A percentile compares a stretch with the other conserved stretches of the same genome.
Conservation (phyloP, 192 early-diverging fungal genomes). For the Geranomyces michiganensis region DNA sequence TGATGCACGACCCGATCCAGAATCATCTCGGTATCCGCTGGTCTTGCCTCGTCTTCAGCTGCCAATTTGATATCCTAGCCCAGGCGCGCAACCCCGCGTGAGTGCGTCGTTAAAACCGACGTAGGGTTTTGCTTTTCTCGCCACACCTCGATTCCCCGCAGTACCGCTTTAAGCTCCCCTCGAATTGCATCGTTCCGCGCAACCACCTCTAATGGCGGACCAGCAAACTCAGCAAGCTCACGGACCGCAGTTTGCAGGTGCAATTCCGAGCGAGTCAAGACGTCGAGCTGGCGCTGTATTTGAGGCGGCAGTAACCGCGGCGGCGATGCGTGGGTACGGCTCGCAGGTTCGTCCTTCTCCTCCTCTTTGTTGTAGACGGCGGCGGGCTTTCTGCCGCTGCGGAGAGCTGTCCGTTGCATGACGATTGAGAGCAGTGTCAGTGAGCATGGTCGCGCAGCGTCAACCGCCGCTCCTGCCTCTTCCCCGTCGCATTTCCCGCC, state of each 20-base stretch:
- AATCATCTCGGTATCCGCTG: constrained; percentile 42
- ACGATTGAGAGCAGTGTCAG: no score
- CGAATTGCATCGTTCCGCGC: constrained; percentile 22
- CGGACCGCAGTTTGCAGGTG: constrained; percentile 17
- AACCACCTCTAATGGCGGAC: constrained; percentile 3
- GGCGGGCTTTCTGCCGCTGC: no score
- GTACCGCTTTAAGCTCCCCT: constrained; percentile 13
- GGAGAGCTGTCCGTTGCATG: no score
- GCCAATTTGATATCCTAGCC: constrained; percentile 45
- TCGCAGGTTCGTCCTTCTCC: no score
- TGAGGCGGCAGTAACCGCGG: background rate
- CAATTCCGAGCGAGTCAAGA: constrained; percentile 25
- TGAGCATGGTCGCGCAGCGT: no score
- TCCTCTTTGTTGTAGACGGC: no score
- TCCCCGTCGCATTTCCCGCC: no score
- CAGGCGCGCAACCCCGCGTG: background rate
- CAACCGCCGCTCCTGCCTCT: no score
- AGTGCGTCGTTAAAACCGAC: background rate
- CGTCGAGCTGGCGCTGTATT: constrained; percentile 26
- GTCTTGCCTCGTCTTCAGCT: constrained; percentile 60
- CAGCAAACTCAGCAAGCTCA: constrained; percentile 20
- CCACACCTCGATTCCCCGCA: constrained; percentile 24
- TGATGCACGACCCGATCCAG: constrained; percentile 50
- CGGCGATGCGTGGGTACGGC: background rate
- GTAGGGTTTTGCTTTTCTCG: background rate